These are phyloP conservation scores for Vitis cinerea DNA, from an alignment of 164 flowering plant genomes.

Conservation along the genomic window DNA sequence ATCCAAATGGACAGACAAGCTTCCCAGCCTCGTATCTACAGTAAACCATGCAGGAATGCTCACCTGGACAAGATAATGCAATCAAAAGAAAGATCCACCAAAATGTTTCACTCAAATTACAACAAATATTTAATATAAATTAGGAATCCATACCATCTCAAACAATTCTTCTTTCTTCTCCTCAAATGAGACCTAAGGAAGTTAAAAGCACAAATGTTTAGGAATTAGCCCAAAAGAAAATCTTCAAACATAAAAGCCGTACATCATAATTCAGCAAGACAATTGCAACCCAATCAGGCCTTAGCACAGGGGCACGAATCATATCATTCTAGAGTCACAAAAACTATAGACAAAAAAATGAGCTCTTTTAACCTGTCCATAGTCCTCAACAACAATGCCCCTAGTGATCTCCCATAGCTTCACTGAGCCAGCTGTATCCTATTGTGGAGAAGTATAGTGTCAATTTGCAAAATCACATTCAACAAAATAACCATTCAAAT, in stretches of 20 bases:
- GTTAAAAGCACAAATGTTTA: not conserved
- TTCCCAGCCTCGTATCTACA: constrained; percentile 88
- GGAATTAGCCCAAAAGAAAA: not conserved
- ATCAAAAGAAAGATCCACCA: not conserved
- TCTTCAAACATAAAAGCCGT: not conserved
- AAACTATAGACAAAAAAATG: not conserved
- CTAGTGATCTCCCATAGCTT: constrained; percentile 96
- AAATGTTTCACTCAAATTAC: not conserved
- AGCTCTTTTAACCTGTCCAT: constrained; percentile 66
- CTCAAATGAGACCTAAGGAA: constrained; percentile 76
- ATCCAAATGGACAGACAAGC: constrained; percentile 91
- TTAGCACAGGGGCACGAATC: no score
- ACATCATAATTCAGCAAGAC: no score
- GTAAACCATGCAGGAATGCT: constrained; percentile 98
- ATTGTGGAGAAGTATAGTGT: constrained; percentile 5
- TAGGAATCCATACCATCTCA: constrained; percentile 72
- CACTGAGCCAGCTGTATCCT: constrained; percentile 89
- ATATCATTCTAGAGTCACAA: no score
- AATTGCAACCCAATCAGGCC: no score
- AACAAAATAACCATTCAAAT: not conserved
- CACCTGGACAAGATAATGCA: constrained; percentile 49
- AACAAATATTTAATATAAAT: not conserved
- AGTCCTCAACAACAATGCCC: constrained; percentile 85
- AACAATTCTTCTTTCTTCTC: constrained; percentile 88
- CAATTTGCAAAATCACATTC: constrained; percentile 1